A percentile compares a stretch with the other conserved stretches of the same genome.
Evolutionary conservation across 176 grass and related monocot genomes (phyloP).

Genomic region (Oropetium thomaeum): DNA sequence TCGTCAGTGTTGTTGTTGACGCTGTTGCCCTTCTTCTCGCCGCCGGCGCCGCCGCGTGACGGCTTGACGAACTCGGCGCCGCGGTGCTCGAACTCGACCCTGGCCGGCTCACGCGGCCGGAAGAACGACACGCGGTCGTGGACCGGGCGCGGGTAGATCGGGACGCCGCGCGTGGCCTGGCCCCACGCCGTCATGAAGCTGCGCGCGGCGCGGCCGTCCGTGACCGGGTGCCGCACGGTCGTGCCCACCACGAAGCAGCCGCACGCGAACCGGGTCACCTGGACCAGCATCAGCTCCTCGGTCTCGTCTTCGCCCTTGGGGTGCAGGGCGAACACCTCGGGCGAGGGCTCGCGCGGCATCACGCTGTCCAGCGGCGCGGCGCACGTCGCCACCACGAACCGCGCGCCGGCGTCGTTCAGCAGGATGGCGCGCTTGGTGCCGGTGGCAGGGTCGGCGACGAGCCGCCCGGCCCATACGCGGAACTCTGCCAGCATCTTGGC

Average conservation of each 20-base stretch:
- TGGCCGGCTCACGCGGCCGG: background rate
- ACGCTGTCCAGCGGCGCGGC: background rate
- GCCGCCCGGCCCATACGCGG: constrained; percentile 20
- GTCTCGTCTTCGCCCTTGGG: background rate
- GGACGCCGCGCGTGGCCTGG: background rate
- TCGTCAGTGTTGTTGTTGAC: fast-evolving
- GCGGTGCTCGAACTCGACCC: constrained; percentile 5
- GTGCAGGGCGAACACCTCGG: background rate
- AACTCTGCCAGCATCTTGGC: constrained; percentile 26
- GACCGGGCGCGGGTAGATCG: background rate
- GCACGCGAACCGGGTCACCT: constrained; percentile 20
- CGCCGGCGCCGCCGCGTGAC: too few relatives aligned
- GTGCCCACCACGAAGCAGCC: background rate
- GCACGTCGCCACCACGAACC: background rate
- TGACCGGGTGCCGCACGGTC: background rate
- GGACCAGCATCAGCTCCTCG: constrained; percentile 15
- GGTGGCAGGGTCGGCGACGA: background rate
- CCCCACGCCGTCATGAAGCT: constrained; percentile 7
- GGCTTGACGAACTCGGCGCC: constrained; percentile 4
- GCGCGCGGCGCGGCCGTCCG: background rate
- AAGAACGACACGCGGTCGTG: background rate
- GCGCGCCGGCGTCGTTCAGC: constrained; percentile 21
- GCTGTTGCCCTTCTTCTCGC: too few relatives aligned
- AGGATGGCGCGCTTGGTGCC: background rate
- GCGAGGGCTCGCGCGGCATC: background rate